Conservation (phyloP, 306 rosid species). For the Fragaria vesca region DNA sequence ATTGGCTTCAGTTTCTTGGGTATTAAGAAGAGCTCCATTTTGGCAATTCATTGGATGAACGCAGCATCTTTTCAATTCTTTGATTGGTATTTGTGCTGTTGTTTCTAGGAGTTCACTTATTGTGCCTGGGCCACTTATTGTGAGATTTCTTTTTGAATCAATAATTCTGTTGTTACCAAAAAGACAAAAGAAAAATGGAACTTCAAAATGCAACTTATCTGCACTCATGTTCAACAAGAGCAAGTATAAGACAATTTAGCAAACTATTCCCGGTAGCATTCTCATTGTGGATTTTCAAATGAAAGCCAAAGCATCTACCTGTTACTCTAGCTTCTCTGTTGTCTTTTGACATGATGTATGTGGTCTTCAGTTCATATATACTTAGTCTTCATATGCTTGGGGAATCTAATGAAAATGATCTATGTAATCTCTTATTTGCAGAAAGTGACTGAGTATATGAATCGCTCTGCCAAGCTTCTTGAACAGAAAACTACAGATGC, state of each 20-base stretch:
- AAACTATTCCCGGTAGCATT: not conserved
- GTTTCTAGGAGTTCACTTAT: not conserved
- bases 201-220: not conserved
- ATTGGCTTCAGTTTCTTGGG: not conserved
- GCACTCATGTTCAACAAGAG: not conserved
- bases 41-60: not conserved
- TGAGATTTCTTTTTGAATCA: not conserved
- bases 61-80: not conserved
- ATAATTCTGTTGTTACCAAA: not conserved
- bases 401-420: slow-evolving; percentile 10
- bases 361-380: not conserved
- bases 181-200: not conserved
- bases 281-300: not conserved
- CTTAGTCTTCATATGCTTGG: not conserved
- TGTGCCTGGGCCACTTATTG: not conserved
- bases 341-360: not conserved
- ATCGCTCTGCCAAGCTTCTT: slow-evolving; percentile 54
- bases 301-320: not conserved
- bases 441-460: slow-evolving; percentile 60
- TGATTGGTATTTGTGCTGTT: not conserved
- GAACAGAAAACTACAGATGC: slow-evolving; percentile 64
- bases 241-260: not conserved
- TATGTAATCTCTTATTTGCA: slow-evolving; percentile 38
- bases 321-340: too few species aligned
- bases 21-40: not conserved